phyloP scores from a whole-genome alignment of 2,329 filamentous ascomycete genomes.

The Neopestalotiopsis sp. region DNA sequence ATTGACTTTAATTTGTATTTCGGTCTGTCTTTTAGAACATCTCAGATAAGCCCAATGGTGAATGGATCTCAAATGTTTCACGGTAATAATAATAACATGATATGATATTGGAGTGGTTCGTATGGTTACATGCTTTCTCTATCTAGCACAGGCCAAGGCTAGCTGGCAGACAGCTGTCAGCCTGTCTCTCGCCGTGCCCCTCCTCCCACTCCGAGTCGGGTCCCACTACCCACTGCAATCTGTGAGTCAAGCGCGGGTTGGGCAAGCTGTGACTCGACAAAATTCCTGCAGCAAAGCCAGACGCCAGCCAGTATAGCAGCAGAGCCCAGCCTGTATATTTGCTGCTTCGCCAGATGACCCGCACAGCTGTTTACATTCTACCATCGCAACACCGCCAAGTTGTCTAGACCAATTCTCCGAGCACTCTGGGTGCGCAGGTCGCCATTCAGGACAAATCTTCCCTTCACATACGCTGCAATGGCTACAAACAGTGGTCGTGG shows the following conservation, averaged over 20 bases:
- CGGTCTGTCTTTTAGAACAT: too few species aligned
- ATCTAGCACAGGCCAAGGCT: too few species aligned
- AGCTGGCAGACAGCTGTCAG: not conserved
- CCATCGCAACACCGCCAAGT: conserved; percentile 37
- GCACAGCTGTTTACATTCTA: conserved; percentile 9
- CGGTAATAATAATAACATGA: too few species aligned
- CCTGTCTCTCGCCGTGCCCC: not conserved
- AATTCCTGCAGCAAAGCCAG: conserved; percentile 8
- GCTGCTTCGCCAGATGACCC: conserved; percentile 10
- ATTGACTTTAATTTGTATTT: too few species aligned
- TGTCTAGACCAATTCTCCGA: conserved; percentile 58
- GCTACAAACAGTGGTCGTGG: conserved; percentile 61
- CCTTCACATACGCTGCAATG: conserved; percentile 56
- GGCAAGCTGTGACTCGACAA: conserved; percentile 9
- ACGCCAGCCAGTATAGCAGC: not conserved
- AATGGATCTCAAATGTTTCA: too few species aligned
- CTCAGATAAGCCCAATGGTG: too few species aligned
- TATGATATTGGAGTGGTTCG: too few species aligned
- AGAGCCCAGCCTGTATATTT: not conserved
- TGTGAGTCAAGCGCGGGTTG: not conserved
- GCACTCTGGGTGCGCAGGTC: conserved; percentile 64
- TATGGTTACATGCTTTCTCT: too few species aligned
- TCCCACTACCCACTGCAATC: not conserved
- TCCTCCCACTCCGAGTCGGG: not conserved
- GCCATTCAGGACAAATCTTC: conserved; percentile 51